These are phyloP conservation scores for Stachybotrys chartarum DNA, from an alignment of 2,329 filamentous ascomycete species.

Conservation along the genomic window DNA sequence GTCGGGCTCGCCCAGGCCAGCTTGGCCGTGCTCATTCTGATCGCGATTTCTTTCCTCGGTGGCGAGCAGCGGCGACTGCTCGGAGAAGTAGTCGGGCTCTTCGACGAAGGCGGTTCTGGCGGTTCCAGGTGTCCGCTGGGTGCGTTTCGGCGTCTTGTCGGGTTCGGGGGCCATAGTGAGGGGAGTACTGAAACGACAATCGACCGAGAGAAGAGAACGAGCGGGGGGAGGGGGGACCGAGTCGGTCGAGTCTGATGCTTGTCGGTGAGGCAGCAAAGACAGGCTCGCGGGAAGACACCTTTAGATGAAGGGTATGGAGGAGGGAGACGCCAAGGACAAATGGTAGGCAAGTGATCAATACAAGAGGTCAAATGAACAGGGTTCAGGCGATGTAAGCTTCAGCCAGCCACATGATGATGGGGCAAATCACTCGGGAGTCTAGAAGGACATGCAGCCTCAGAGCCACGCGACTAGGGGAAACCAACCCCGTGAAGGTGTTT, in stretches of 20 bases:
- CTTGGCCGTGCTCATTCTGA: constrained; percentile 2
- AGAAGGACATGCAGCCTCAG: not conserved
- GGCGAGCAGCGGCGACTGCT: constrained; percentile 23
- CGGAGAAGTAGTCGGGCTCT: constrained; percentile 4
- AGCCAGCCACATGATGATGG: not conserved
- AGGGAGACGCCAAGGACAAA: no score
- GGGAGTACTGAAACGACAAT: not conserved
- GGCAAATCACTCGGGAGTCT: no score
- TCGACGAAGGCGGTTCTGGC: not conserved
- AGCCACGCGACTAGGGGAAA: not conserved
- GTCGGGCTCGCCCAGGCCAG: constrained; percentile 10
- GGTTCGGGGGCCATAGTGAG: not conserved
- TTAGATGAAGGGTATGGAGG: no score
- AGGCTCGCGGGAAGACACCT: not conserved
- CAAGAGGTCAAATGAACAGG: not conserved
- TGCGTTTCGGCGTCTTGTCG: not conserved
- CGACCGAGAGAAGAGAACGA: not conserved
- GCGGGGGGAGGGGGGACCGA: not conserved
- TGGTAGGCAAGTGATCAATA: no score
- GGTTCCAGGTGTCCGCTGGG: not conserved
- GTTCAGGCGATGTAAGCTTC: not conserved
- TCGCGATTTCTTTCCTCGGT: constrained; percentile 5
- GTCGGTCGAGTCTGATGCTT: not conserved
- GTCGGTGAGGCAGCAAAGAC: not conserved
- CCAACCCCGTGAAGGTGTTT: not conserved